Base-by-base conservation (phyloP, 169 alveolate species). In the Plasmodium vivax region DNA sequence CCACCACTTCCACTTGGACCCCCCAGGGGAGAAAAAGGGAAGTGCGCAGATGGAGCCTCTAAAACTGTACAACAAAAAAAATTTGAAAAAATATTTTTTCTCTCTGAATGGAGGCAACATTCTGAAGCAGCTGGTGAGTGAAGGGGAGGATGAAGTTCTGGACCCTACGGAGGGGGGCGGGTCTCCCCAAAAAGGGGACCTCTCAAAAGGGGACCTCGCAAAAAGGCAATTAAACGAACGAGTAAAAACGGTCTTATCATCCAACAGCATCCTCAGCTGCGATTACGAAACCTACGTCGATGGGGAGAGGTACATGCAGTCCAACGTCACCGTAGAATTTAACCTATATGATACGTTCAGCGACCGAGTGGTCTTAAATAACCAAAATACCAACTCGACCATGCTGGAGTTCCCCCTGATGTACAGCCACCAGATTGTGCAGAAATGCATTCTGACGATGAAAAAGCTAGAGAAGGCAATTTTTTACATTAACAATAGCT, bases 361-460 rank as follows among this genome's bases (percentile, higher is more conserved):
- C n/a, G 95, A 92, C 51, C 73, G 41, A 36, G 83, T 92, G 9
- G 51, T 92, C 27, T 27, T 92, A 45, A 92, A 82, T 27, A 92
- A 92, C 73, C 82, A 82, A 41, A 82, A 81, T 7, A 92, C 95
- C 7, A 92, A 92, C n/a, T 92, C 95, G 0, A 92, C 92, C 34
- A 92, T 92, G 95, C 14, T 92, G 10, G 95, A 92, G 51, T 92
- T 92, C 38, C 95, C 95, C 7, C 68, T 92, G 4, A 45, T 92
- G 62, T 71, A 82, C 19, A 82, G 95, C 47, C 95, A 92, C 34
- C 51, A 38, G 71, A 83, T 92, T 68, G 82, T 92, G 45, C 92
- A 92, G 58, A 92, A 92, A 82, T 92, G 95, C 47, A 82, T 92
- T n/a, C 41, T 92, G 10, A 92, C 95, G 19, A 92, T 92, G 95